These are phyloP conservation scores for Globisporangium parvum DNA, from an alignment of 352 stramenopile species.

Conservation along the genomic window DNA sequence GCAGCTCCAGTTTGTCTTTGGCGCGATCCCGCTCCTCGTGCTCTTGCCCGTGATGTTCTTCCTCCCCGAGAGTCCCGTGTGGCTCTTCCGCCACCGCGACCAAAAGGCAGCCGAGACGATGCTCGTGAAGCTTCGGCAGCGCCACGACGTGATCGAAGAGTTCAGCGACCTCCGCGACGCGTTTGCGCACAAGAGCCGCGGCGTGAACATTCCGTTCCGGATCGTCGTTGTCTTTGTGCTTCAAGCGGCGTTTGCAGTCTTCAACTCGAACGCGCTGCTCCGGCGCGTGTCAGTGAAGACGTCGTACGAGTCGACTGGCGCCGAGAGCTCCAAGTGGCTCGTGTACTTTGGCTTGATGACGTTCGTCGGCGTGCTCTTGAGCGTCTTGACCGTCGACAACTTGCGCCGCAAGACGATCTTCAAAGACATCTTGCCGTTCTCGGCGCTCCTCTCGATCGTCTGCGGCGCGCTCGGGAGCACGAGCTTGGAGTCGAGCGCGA, in stretches of 20 bases:
- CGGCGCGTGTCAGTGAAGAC: constrained; percentile 58
- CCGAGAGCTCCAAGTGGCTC: constrained; percentile 69
- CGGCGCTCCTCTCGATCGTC: constrained; percentile 41
- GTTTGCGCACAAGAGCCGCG: constrained; percentile 59
- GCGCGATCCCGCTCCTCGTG: constrained; percentile 57
- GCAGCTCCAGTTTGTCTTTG: constrained; percentile 79
- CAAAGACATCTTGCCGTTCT: constrained; percentile 81
- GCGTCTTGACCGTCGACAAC: constrained; percentile 75
- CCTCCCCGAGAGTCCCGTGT: constrained; percentile 73
- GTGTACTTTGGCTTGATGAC: constrained; percentile 77
- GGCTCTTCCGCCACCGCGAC: constrained; percentile 67
- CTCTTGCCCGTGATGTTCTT: constrained; percentile 54
- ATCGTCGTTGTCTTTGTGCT: constrained; percentile 51
- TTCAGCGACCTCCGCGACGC: constrained; percentile 53
- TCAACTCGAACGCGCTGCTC: constrained; percentile 67
- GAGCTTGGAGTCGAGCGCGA: constrained; percentile 28
- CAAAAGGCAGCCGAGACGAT: constrained; percentile 59
- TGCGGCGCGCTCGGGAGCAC: constrained; percentile 56
- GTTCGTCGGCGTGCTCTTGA: constrained; percentile 59
- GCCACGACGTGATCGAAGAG: constrained; percentile 79
- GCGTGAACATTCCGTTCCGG: constrained; percentile 71
- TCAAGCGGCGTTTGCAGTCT: constrained; percentile 60
- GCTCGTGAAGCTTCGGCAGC: constrained; percentile 65
- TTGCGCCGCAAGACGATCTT: constrained; percentile 86
- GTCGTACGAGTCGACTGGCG: constrained; percentile 25